Percentiles rank a stretch among this genome's conserved stretches.
Conservation (phyloP, 345 rosid genomes). For the Nephelium lappaceum region DNA sequence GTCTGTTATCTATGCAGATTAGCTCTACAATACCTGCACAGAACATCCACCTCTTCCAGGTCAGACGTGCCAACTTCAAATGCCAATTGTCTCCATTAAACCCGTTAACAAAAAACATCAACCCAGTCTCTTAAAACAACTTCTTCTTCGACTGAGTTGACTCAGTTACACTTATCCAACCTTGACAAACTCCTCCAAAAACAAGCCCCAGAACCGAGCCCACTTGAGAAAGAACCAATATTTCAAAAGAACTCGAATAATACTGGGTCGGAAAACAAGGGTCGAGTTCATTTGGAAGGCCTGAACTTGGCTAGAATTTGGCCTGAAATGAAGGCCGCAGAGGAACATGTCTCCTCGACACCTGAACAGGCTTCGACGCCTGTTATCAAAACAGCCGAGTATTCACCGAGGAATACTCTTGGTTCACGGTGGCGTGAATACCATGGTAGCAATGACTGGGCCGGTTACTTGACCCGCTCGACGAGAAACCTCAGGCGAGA, state of each 20-base stretch:
- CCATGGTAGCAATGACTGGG: constrained; percentile 56
- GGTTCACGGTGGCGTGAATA: constrained; percentile 79
- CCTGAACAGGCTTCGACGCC: constrained; percentile 67
- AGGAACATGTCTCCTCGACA: constrained; percentile 88
- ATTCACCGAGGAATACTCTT: constrained; percentile 81
- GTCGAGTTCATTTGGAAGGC: constrained; percentile 45
- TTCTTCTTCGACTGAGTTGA: constrained; percentile 28
- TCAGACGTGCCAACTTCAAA: constrained; percentile 50
- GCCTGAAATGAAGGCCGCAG: constrained; percentile 85
- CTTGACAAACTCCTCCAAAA: constrained; percentile 67
- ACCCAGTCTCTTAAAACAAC: constrained; percentile 11
- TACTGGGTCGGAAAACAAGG: constrained; percentile 26
- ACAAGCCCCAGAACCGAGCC: constrained; percentile 20
- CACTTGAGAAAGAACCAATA: neutral
- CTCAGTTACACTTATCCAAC: constrained; percentile 54
- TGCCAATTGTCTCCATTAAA: constrained; percentile 55
- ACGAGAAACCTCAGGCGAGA: constrained; percentile 68
- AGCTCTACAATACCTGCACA: constrained; percentile 49
- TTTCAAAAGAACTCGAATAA: constrained; percentile 8
- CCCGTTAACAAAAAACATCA: constrained; percentile 23
- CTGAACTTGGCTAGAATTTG: constrained; percentile 66
- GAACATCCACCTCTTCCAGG: constrained; percentile 40
- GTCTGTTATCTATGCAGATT: constrained; percentile 46
- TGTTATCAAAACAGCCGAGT: constrained; percentile 70
- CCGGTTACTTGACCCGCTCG: constrained; percentile 57